A percentile compares a stretch with the other conserved stretches of the same genome.
These are phyloP conservation scores for Yamadazyma philogaea DNA, from an alignment of 805 yeast species.

Conservation along the genomic window DNA sequence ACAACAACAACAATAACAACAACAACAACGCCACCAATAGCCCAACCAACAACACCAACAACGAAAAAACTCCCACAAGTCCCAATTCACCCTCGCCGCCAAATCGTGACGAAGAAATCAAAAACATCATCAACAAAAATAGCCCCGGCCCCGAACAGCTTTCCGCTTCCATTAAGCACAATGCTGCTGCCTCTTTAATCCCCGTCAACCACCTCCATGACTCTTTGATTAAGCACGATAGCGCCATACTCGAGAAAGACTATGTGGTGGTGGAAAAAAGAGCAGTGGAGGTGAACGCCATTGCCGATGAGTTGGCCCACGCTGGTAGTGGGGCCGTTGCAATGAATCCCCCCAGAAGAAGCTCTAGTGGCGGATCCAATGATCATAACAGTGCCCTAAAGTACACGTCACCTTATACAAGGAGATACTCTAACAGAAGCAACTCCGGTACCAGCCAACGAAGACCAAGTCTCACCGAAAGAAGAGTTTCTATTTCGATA, in stretches of 20 bases:
- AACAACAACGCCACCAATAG: neutral
- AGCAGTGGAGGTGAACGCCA: slow-evolving; percentile 90
- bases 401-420: slow-evolving; percentile 14
- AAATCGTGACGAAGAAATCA: slow-evolving; percentile 43
- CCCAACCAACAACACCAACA: neutral
- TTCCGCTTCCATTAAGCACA: slow-evolving; percentile 23
- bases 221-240: slow-evolving; percentile 29
- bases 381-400: slow-evolving; percentile 11
- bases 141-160: slow-evolving; percentile 42
- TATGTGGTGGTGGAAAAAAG: slow-evolving; percentile 94
- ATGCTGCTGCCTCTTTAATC: slow-evolving; percentile 1
- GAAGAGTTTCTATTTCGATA: slow-evolving; percentile 65
- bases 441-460: slow-evolving; percentile 39
- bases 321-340: slow-evolving; percentile 55
- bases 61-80: neutral
- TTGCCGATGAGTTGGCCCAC: slow-evolving; percentile 86
- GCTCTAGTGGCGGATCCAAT: slow-evolving; percentile 19
- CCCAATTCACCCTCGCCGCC: neutral
- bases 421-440: slow-evolving; percentile 15
- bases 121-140: slow-evolving; percentile 40
- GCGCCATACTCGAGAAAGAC: slow-evolving; percentile 66
- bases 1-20: neutral
- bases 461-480: slow-evolving; percentile 60
- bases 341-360: slow-evolving; percentile 32
- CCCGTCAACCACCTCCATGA: slow-evolving; percentile 5